Evolutionary conservation across 768 basidiomycete genomes (phyloP).

Genomic region (Phlebiopsis gigantea): DNA sequence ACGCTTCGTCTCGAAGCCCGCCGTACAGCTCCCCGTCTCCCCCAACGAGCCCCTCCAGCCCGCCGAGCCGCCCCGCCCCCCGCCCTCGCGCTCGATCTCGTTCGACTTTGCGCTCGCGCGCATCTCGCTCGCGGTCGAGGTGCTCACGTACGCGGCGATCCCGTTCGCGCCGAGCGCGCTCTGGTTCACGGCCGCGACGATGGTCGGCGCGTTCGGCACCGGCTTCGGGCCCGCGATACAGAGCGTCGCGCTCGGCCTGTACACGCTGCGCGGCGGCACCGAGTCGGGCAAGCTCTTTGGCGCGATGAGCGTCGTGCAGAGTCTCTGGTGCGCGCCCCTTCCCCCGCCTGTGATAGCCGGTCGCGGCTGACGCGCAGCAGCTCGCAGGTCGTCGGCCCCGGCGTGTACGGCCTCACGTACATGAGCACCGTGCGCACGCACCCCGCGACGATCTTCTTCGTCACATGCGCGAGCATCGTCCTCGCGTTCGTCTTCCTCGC

Average conservation of each 20-base stretch:
- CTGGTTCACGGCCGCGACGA: conserved; percentile 46
- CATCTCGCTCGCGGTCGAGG: conserved; percentile 53
- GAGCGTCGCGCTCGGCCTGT: conserved; percentile 67
- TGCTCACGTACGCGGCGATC: conserved; percentile 40
- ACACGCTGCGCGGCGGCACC: conserved; percentile 44
- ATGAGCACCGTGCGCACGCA: conserved; percentile 63
- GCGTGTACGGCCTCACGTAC: conserved; percentile 68
- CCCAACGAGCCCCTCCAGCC: conserved; percentile 20
- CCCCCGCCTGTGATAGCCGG: not conserved
- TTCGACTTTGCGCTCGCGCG: conserved; percentile 74
- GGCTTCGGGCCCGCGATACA: conserved; percentile 66
- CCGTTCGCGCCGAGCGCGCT: conserved; percentile 39
- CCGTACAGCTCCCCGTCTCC: conserved; percentile 21
- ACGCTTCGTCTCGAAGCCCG: conserved; percentile 21
- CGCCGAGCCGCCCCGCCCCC: not conserved
- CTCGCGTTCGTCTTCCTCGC: conserved; percentile 41
- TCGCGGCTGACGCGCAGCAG: conserved; percentile 26
- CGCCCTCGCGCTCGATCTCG: conserved; percentile 25
- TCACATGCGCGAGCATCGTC: conserved; percentile 37
- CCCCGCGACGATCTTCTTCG: conserved; percentile 65
- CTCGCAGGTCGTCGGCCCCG: conserved; percentile 64
- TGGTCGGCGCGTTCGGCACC: conserved; percentile 50
- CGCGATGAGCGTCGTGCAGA: conserved; percentile 69
- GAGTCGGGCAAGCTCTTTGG: conserved; percentile 79
- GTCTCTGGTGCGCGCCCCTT: conserved; percentile 44